phyloP scores from a whole-genome alignment of 331 rosid species.

The Rosa hybrid region DNA sequence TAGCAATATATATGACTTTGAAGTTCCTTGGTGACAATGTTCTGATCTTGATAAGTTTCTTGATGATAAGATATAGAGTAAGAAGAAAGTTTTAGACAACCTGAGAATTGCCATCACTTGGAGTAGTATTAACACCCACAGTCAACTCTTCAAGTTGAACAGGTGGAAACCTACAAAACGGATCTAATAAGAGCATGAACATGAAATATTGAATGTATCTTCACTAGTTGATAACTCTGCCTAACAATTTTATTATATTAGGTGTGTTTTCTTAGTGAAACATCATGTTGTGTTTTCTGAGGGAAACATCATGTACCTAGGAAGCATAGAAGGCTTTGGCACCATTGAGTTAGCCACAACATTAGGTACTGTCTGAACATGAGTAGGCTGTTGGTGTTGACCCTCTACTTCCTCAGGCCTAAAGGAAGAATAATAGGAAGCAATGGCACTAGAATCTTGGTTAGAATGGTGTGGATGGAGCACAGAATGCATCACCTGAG shows the following conservation, averaged over 20 bases:
- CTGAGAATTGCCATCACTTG: neutral
- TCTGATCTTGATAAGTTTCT: constrained; percentile 3
- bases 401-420: constrained; percentile 5
- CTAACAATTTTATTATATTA: neutral
- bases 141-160: constrained; percentile 13
- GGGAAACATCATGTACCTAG: constrained; percentile 1
- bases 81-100: neutral
- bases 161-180: constrained; percentile 11
- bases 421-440: neutral
- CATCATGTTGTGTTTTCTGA: neutral
- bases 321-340: constrained; percentile 1
- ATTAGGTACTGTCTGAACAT: constrained; percentile 1
- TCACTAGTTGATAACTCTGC: neutral
- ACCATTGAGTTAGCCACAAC: constrained; percentile 4
- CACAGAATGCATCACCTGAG: neutral
- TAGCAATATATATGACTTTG: neutral
- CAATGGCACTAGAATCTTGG: neutral
- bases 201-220: constrained; percentile 1
- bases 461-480: neutral
- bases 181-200: neutral
- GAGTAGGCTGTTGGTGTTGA: constrained; percentile 10
- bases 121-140: neutral
- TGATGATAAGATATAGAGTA: neutral
- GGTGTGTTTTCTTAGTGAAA: neutral
- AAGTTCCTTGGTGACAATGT: neutral